Evolutionary conservation across 371 early-diverging fungal species (phyloP).

Genomic region (Saksenaea oblongispora): DNA sequence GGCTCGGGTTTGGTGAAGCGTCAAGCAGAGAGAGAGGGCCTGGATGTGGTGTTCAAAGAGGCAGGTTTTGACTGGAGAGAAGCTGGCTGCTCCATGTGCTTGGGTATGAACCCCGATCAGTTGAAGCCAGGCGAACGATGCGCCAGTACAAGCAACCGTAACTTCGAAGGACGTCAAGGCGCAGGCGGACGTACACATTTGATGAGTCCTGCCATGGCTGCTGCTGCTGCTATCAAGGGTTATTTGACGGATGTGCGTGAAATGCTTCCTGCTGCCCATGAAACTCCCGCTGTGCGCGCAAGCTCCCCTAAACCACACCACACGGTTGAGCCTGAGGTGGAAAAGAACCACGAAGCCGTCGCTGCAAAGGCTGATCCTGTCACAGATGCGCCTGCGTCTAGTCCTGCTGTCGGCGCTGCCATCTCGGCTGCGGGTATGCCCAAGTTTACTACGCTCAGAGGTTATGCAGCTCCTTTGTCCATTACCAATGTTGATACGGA

Average conservation of each 20-base stretch:
- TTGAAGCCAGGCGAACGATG: slow-evolving; percentile 68
- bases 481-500: slow-evolving; percentile 72
- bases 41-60: slow-evolving; percentile 64
- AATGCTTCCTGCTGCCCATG: slow-evolving; percentile 16
- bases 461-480: slow-evolving; percentile 60
- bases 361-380: slow-evolving; percentile 24
- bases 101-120: slow-evolving; percentile 77
- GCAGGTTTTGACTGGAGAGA: slow-evolving; percentile 78
- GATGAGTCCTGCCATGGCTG: slow-evolving; percentile 54
- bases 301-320: slow-evolving; percentile 18
- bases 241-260: slow-evolving; percentile 51
- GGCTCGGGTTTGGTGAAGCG: slow-evolving; percentile 71
- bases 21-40: slow-evolving; percentile 71
- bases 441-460: slow-evolving; percentile 58
- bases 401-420: slow-evolving; percentile 2
- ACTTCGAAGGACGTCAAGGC: slow-evolving; percentile 76
- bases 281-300: slow-evolving; percentile 16
- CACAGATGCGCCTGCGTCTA: slow-evolving; percentile 21
- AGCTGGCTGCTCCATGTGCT: slow-evolving; percentile 76
- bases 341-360: slow-evolving; percentile 13
- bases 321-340: slow-evolving; percentile 15
- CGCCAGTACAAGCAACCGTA: slow-evolving; percentile 72
- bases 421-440: slow-evolving; percentile 52
- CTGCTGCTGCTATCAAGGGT: slow-evolving; percentile 51
- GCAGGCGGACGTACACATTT: slow-evolving; percentile 64